These are phyloP conservation scores for Lolium perenne DNA, from an alignment of 176 grass and related monocot species.

Conservation along the genomic window DNA sequence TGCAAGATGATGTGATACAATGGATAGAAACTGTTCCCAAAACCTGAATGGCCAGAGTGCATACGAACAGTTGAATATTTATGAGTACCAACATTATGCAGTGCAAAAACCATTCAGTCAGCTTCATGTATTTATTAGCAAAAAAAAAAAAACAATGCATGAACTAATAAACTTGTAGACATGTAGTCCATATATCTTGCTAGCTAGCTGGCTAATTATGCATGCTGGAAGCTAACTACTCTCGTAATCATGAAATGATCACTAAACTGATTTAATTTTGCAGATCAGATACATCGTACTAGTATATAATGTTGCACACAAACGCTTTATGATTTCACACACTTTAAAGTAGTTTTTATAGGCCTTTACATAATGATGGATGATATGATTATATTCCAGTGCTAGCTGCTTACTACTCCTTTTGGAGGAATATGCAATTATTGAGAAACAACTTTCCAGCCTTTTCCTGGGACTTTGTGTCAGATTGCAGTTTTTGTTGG, in stretches of 20 bases:
- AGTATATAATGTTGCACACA: background rate
- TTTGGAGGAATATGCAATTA: conserved; percentile 55
- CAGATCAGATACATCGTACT: conserved; percentile 8
- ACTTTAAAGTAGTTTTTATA: conserved; percentile 37
- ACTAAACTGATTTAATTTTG: background rate
- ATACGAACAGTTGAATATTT: background rate
- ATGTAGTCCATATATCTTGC: background rate
- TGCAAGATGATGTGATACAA: background rate
- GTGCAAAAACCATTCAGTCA: background rate
- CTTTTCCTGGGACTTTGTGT: conserved; percentile 34
- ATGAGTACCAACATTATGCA: background rate
- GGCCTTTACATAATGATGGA: conserved; percentile 41
- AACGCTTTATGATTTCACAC: conserved; percentile 17
- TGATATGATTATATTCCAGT: conserved; percentile 48
- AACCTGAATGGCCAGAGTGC: too few relatives aligned
- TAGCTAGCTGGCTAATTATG: background rate
- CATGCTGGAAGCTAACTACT: background rate
- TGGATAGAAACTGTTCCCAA: too few relatives aligned
- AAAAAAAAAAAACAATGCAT: background rate
- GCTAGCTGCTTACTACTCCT: conserved; percentile 2
- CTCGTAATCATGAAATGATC: background rate
- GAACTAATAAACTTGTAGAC: background rate
- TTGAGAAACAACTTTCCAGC: conserved; percentile 50
- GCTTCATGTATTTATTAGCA: background rate
- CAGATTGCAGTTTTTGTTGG: conserved; percentile 57